Evolutionary conservation across 805 yeast genomes (phyloP), one percentile per base, ranked within the genome.

Genomic region (Candida namnaoensis): DNA sequence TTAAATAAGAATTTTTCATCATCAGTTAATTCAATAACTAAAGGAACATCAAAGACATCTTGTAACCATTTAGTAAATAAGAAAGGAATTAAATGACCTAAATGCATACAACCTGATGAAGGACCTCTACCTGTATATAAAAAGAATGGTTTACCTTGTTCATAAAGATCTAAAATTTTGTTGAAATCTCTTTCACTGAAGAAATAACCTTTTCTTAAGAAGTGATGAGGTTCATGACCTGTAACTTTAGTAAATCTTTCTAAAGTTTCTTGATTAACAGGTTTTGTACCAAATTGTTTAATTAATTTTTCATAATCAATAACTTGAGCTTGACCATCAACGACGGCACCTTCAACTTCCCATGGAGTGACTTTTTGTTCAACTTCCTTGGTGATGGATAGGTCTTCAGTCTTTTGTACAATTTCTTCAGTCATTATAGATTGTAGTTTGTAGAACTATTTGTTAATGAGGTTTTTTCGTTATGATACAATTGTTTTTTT

Each of bases 331-430:
- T 82, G 71, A 41, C 99, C 99, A 54, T 90, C 95, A 44, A 88
- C 96, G 38, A 91, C 95, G 3, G 97, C 98, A 44, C 98, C 99
- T 64, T 86, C 96, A 28, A 93, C 99, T 61, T 93, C 99, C 99
- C 99, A 93, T 38, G 99, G 99, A 1, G 99, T 93, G 45, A 84
- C 72, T 32, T 67, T 71, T 58, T 82, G 90, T 43, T 71, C 80
- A 33, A 27, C n/a, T 27, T 19, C 19, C 19, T 19, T 19, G 19
- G 19, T 19, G 19, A 19, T 19, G 19, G 30, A 27, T 11, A 27
- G 11, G 11, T 27, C 11, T 11, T 27, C 4, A 11, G 30, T 27
- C 2, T 27, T 11, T 27, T 27, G 11, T 27, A 11, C 11, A 11
- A 27, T 27, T 27, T 27, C 11, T 27, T 27, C 30, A 27, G 30